These are phyloP conservation scores for Nicotiana noctiflora DNA, from an alignment of 257 asterid genomes.

Conservation along the genomic window DNA sequence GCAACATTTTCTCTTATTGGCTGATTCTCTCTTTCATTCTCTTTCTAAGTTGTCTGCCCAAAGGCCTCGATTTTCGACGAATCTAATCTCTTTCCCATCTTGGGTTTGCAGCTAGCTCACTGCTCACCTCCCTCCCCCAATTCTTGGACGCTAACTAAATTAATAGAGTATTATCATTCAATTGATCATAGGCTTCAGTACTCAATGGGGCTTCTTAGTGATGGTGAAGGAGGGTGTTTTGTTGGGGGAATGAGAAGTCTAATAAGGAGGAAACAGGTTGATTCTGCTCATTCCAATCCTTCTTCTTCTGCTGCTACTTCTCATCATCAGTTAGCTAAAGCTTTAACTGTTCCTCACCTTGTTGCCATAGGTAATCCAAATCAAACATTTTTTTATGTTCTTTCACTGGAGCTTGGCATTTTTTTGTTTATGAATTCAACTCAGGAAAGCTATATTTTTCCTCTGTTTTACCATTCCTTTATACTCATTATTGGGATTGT, in stretches of 20 bases:
- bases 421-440: neutral
- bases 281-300: constrained; percentile 29
- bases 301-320: constrained; percentile 10
- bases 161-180: neutral
- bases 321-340: constrained; percentile 48
- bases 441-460: neutral
- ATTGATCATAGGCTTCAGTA: neutral
- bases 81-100: too few relatives aligned
- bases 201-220: constrained; percentile 11
- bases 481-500: neutral
- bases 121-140: too few relatives aligned
- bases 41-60: too few relatives aligned
- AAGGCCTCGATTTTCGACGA: too few relatives aligned
- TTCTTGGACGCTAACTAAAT: too few relatives aligned
- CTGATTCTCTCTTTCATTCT: too few relatives aligned
- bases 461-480: neutral
- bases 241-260: constrained; percentile 26
- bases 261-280: constrained; percentile 89
- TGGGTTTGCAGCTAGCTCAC: too few relatives aligned
- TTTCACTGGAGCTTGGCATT: neutral
- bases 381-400: too few relatives aligned
- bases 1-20: too few relatives aligned
- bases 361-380: constrained; percentile 53
- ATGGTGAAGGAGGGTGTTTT: constrained; percentile 27
- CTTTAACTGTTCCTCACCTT: constrained; percentile 72